Evolutionary conservation across 148 eudicot species (phyloP).

Genomic region (Chenopodium album): DNA sequence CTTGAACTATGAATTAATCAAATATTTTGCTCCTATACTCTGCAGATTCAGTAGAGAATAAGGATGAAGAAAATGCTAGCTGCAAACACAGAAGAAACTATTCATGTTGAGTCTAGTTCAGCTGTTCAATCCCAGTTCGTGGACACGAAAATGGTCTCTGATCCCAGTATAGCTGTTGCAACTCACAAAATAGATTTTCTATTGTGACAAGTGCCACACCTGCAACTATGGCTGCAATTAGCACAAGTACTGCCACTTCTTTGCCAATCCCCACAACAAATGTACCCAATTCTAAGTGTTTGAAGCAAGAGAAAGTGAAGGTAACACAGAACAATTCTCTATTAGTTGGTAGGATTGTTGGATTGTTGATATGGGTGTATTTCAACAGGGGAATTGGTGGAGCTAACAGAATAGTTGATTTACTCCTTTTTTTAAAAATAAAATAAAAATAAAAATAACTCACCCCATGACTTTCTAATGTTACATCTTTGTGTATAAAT

Average conservation of each 20-base stretch:
- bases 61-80: conserved; percentile 57
- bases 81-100: conserved; percentile 43
- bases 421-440: too few relatives aligned
- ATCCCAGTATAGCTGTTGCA: conserved; percentile 30
- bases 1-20: background rate
- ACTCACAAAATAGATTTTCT: conserved; percentile 30
- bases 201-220: conserved; percentile 31
- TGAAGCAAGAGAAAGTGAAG: conserved; percentile 63
- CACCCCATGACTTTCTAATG: too few relatives aligned
- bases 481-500: too few relatives aligned
- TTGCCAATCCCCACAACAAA: conserved; percentile 32
- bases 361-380: conserved; percentile 26
- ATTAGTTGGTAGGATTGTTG: conserved; percentile 13
- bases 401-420: too few relatives aligned
- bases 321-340: conserved; percentile 37
- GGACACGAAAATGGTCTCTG: conserved; percentile 39
- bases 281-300: conserved; percentile 32
- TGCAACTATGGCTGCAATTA: background rate
- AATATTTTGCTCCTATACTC: background rate
- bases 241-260: conserved; percentile 13
- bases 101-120: conserved; percentile 40
- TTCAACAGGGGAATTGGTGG: too few relatives aligned
- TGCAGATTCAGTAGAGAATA: conserved; percentile 60
- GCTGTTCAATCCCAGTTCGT: conserved; percentile 39
- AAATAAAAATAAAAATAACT: too few relatives aligned